Evolutionary conservation across 306 rosid species (phyloP).

Genomic region (Malus orientalis): DNA sequence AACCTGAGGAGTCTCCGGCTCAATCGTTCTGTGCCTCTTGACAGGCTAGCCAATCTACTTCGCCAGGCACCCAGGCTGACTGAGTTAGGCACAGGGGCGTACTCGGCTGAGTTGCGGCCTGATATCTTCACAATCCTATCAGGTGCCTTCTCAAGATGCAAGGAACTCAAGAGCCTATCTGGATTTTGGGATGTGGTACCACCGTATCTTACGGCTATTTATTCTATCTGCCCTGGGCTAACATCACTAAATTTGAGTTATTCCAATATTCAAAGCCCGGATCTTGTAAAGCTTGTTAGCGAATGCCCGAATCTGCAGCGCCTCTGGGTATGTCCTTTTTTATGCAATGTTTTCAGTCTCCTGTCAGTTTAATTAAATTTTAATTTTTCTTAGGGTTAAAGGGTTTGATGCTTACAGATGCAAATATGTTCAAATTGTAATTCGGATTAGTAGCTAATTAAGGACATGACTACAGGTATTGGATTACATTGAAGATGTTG

Average conservation of each 20-base stretch:
- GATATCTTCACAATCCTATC: constrained; percentile 53
- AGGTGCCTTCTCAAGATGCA: constrained; percentile 48
- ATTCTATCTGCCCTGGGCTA: constrained; percentile 57
- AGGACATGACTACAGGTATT: constrained; percentile 52
- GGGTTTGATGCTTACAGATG: background rate
- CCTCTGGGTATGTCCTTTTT: constrained; percentile 59
- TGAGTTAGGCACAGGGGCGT: constrained; percentile 80
- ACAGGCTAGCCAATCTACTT: constrained; percentile 55
- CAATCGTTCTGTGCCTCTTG: constrained; percentile 77
- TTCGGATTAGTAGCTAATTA: constrained; percentile 21
- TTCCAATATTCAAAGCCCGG: constrained; percentile 58
- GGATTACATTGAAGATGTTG: constrained; percentile 88
- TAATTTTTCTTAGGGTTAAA: background rate
- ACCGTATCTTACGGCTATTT: constrained; percentile 58
- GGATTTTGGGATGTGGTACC: constrained; percentile 93
- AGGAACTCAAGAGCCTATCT: constrained; percentile 57
- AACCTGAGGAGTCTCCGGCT: constrained; percentile 76
- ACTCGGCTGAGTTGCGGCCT: constrained; percentile 55
- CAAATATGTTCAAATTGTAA: background rate
- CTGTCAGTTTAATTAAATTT: background rate
- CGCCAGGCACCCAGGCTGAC: constrained; percentile 62
- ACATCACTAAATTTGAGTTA: constrained; percentile 75
- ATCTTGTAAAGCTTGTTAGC: constrained; percentile 64
- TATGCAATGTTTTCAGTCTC: background rate
- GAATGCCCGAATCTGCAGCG: constrained; percentile 71